Evolutionary conservation across 176 grass and related monocot species (phyloP).

Genomic region (Cenchrus purpureus): DNA sequence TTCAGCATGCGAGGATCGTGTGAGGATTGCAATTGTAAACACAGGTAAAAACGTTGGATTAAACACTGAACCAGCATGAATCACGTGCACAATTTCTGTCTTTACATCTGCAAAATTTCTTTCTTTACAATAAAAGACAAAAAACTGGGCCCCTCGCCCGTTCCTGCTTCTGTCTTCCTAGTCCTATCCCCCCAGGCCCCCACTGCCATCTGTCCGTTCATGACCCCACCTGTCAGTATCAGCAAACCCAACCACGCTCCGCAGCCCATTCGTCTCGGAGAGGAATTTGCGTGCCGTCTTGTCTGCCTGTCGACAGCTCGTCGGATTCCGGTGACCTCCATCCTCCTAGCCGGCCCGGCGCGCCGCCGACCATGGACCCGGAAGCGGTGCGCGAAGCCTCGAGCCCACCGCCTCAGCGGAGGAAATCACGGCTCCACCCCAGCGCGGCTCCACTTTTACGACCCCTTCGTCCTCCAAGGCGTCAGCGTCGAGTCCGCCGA

Average conservation of each 20-base stretch:
- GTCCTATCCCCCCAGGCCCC: neutral
- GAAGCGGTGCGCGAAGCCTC: slow-evolving; percentile 61
- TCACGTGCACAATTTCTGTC: too few relatives aligned
- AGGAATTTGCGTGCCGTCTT: neutral
- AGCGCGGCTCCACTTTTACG: slow-evolving; percentile 43
- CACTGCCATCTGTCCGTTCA: neutral
- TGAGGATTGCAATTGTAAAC: neutral
- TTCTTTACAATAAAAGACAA: too few relatives aligned
- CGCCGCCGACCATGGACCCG: slow-evolving; percentile 51
- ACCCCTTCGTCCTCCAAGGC: slow-evolving; percentile 58
- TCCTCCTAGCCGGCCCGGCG: slow-evolving; percentile 6
- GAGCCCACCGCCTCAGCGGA: slow-evolving; percentile 25
- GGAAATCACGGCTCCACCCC: slow-evolving; percentile 34
- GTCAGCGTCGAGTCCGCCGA: slow-evolving; percentile 55
- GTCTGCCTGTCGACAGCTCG: neutral
- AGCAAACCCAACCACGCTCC: neutral
- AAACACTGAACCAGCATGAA: too few relatives aligned
- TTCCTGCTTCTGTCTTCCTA: too few relatives aligned
- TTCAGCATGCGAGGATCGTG: neutral
- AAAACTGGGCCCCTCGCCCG: too few relatives aligned
- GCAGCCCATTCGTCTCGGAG: neutral
- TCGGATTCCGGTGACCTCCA: slow-evolving; percentile 12
- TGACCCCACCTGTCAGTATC: neutral
- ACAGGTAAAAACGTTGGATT: too few relatives aligned
- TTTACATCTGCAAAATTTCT: too few relatives aligned